Percentiles rank a stretch among this genome's conserved stretches.
Evolutionary conservation across 176 grass and related monocot species (phyloP).

Genomic region (Saccharum officinarum): DNA sequence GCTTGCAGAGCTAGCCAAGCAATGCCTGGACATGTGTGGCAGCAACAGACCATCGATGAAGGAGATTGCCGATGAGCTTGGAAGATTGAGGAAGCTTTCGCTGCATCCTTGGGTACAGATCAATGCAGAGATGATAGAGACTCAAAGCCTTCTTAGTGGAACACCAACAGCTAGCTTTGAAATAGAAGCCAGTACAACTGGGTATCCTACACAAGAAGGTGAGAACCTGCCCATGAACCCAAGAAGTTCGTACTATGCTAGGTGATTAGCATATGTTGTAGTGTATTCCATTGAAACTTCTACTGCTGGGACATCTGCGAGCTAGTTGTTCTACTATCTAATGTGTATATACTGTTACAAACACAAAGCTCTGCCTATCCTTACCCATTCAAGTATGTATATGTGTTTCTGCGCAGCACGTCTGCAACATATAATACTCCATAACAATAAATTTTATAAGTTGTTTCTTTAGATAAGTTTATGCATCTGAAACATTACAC

Average conservation of each 20-base stretch:
- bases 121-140: background rate
- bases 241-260: slow-evolving; percentile 25
- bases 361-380: background rate
- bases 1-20: slow-evolving; percentile 31
- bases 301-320: background rate
- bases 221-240: slow-evolving; percentile 36
- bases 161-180: background rate
- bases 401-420: no score
- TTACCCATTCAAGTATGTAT: background rate
- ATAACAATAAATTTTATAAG: background rate
- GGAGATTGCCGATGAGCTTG: slow-evolving; percentile 27
- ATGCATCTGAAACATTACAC: no score
- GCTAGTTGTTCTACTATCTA: background rate
- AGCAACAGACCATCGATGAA: slow-evolving; percentile 31
- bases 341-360: background rate
- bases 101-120: slow-evolving; percentile 30
- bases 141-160: background rate
- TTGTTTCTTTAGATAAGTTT: no score
- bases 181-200: background rate
- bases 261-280: background rate
- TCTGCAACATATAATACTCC: background rate
- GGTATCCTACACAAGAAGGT: background rate
- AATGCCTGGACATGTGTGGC: slow-evolving; percentile 43
- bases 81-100: background rate
- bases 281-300: background rate